Conservation (phyloP, 139 green algal genomes). For the Eudorina sp. region DNA sequence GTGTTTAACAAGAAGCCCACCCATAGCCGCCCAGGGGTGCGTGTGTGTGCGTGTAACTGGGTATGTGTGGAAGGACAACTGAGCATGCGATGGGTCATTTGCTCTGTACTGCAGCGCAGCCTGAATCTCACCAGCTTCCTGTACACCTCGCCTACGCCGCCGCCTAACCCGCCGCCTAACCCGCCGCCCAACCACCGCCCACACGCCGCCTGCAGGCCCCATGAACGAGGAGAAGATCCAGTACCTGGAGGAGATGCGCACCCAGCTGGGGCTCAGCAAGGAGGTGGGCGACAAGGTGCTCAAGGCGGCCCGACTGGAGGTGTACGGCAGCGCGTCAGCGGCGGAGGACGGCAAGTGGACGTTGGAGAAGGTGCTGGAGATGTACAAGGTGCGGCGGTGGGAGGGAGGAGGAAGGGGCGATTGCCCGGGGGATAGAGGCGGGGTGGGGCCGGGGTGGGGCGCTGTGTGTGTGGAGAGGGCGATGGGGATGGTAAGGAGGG, state of each 20-base stretch:
- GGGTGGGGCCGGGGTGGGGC: no score
- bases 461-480: neutral
- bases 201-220: slow-evolving; percentile 68
- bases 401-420: neutral
- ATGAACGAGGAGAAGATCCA: slow-evolving; percentile 81
- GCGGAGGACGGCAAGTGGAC: slow-evolving; percentile 65
- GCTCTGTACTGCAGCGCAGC: neutral
- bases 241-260: slow-evolving; percentile 86
- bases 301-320: slow-evolving; percentile 52
- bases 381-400: slow-evolving; percentile 47
- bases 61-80: neutral
- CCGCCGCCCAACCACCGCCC: neutral
- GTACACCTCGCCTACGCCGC: neutral
- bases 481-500: neutral
- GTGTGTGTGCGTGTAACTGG: neutral
- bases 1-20: neutral
- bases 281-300: slow-evolving; percentile 63
- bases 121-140: neutral
- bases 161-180: neutral
- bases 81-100: neutral
- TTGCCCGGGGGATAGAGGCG: neutral
- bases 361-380: slow-evolving; percentile 59
- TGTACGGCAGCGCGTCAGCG: slow-evolving; percentile 54
- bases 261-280: slow-evolving; percentile 89
- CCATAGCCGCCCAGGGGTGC: no score